Percentiles rank a stretch among this genome's conserved stretches.
Conservation (phyloP, 345 rosid genomes). For the Conringia planisiliqua region DNA sequence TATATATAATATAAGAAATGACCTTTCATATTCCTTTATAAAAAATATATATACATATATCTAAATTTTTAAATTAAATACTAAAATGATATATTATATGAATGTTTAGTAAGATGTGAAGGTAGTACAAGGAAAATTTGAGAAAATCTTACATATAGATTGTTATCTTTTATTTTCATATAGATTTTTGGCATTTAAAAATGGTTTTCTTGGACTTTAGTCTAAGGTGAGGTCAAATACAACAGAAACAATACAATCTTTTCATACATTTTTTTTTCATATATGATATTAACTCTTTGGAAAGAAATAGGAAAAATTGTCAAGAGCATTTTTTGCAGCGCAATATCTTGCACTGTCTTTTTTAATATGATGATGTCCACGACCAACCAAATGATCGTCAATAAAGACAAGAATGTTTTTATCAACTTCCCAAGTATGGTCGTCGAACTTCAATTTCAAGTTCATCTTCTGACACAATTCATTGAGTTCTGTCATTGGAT, state of each 20-base stretch:
- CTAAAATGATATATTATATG: too few relatives aligned
- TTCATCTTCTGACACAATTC: slow-evolving; percentile 60
- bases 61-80: too few relatives aligned
- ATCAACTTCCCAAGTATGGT: slow-evolving; percentile 40
- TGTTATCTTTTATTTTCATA: too few relatives aligned
- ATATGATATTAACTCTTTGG: neutral
- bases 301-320: slow-evolving; percentile 33
- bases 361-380: slow-evolving; percentile 34
- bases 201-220: too few relatives aligned
- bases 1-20: too few relatives aligned
- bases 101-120: too few relatives aligned
- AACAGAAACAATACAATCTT: neutral
- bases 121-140: too few relatives aligned
- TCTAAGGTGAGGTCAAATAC: too few relatives aligned
- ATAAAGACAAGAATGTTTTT: slow-evolving; percentile 37
- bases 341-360: slow-evolving; percentile 54
- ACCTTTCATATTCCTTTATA: too few relatives aligned
- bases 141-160: too few relatives aligned
- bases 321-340: slow-evolving; percentile 62
- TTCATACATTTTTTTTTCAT: neutral
- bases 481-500: slow-evolving; percentile 48
- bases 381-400: slow-evolving; percentile 40
- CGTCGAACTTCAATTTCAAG: slow-evolving; percentile 43
- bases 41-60: too few relatives aligned
- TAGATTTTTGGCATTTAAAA: too few relatives aligned